Percentiles rank a stretch among this genome's conserved stretches.
Evolutionary conservation across 305 asterid genomes (phyloP).

Genomic region (Fraxinus albicans): DNA sequence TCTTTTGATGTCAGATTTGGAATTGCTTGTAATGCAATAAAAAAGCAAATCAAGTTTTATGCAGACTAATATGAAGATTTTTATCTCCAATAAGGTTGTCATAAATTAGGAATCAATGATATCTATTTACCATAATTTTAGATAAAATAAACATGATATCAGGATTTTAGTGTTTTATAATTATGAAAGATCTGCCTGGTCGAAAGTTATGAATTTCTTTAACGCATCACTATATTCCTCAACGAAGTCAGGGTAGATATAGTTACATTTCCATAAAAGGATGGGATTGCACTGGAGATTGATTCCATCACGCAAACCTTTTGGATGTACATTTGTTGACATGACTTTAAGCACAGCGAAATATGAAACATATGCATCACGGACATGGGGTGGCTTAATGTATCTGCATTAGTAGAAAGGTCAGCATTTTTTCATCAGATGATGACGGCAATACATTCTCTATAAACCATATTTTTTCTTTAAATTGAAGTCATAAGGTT

Average conservation of each 20-base stretch:
- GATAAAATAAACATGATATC: conserved; percentile 16
- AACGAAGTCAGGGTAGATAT: background rate
- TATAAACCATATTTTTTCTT: background rate
- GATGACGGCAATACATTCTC: background rate
- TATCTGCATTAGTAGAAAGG: background rate
- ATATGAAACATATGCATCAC: background rate
- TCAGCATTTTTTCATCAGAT: background rate
- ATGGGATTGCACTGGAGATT: background rate
- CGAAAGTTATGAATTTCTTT: conserved; percentile 3
- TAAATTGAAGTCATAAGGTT: background rate
- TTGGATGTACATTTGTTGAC: conserved; percentile 14
- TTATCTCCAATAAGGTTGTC: conserved; percentile 12
- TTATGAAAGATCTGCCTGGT: conserved; percentile 4
- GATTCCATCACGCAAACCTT: background rate
- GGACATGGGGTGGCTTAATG: background rate
- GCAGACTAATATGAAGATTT: conserved; percentile 8
- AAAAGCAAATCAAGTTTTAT: background rate
- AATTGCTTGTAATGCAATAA: background rate
- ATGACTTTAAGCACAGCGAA: conserved; percentile 5
- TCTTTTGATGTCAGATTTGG: conserved; percentile 6
- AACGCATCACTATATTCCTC: background rate
- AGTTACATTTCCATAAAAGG: conserved; percentile 10
- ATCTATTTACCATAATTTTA: conserved; percentile 9
- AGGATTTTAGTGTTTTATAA: conserved; percentile 9
- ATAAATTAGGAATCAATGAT: background rate